Evolutionary conservation across 75 land plant species (phyloP), one percentile per base, ranked within the genome.

Genomic region (Selaginella tamariscina): DNA sequence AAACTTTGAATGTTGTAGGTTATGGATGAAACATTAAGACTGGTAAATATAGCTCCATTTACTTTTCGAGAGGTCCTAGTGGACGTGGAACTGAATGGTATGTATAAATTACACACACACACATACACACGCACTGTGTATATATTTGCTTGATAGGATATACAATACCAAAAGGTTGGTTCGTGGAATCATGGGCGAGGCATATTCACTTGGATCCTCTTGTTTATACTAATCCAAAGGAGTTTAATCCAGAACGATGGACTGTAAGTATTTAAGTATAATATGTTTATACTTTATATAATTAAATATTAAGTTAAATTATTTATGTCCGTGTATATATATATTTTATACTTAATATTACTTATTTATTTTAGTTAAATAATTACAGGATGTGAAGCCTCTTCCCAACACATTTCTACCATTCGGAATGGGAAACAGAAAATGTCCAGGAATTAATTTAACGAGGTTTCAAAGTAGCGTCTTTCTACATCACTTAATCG

Each of bases 401-500:
- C 86, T 75, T 66, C 73, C 83, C 29, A 84, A 86, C 31, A 29
- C 75, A 5, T 89, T 77, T 57, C 44, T 84, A 55, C 85, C 95
- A 21, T 89, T 89, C 64, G 91, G 95, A 67, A 80, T 54, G 33
- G 95, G 95, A 64, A 82, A 71, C 66, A 69, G 87, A 54, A 13
- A 82, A 64, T 89, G 95, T 71, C 95, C 95, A 18, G 95, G 95
- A 65, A 82, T 74, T 75, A 89, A 89, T 27, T 75, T 89, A 20
- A 81, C 91, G 30, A 86, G 82, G 75, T 72, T 89, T 2, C 86
- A 86, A 68, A 79, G 84, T 22, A 55, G 78, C 0, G 68, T 87
- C 31, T 84, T 89, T 32, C 72, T 89, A 8, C 95, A 89, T 64
- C 33, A 82, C 33, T 76, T 82, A 55, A 79, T 84, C 32, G 77